These are phyloP conservation scores for Globisporangium paroecandrum DNA, from an alignment of 352 stramenopile species.

Conservation along the genomic window DNA sequence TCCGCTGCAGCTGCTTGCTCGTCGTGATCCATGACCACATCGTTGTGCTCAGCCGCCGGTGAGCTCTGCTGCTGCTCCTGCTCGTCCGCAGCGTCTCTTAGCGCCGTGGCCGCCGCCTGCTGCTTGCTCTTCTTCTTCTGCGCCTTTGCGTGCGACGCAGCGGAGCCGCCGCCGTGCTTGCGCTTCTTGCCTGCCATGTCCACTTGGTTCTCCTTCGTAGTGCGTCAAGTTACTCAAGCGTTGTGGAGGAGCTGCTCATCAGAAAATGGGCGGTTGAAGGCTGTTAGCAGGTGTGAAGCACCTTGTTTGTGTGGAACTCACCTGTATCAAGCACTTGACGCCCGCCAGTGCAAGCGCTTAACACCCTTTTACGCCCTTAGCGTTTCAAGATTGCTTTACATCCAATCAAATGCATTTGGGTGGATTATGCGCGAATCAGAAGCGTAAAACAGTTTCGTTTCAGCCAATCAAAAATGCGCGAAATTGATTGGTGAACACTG, in stretches of 20 bases:
- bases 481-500: slow-evolving; percentile 34
- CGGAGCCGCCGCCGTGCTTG: slow-evolving; percentile 36
- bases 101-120: slow-evolving; percentile 4
- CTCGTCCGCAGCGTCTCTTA: slow-evolving; percentile 17
- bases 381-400: slow-evolving; percentile 30
- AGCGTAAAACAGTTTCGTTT: slow-evolving; percentile 8
- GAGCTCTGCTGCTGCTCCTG: slow-evolving; percentile 2
- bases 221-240: slow-evolving; percentile 6
- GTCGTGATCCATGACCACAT: slow-evolving; percentile 16
- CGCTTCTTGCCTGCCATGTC: slow-evolving; percentile 63
- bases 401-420: slow-evolving; percentile 10
- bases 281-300: slow-evolving; percentile 10
- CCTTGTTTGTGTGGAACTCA: neutral
- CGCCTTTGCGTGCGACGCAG: slow-evolving; percentile 33
- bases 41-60: neutral
- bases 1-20: slow-evolving; percentile 16
- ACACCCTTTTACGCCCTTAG: slow-evolving; percentile 12
- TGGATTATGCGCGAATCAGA: neutral
- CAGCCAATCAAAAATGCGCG: slow-evolving; percentile 18
- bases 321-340: neutral
- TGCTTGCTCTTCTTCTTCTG: slow-evolving; percentile 51
- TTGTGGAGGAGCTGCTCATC: neutral
- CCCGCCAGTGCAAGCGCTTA: neutral
- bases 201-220: neutral
- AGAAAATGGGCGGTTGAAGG: slow-evolving; percentile 5